These are phyloP conservation scores for Kregervanrija fluxuum DNA, from an alignment of 805 yeast species.

Conservation along the genomic window DNA sequence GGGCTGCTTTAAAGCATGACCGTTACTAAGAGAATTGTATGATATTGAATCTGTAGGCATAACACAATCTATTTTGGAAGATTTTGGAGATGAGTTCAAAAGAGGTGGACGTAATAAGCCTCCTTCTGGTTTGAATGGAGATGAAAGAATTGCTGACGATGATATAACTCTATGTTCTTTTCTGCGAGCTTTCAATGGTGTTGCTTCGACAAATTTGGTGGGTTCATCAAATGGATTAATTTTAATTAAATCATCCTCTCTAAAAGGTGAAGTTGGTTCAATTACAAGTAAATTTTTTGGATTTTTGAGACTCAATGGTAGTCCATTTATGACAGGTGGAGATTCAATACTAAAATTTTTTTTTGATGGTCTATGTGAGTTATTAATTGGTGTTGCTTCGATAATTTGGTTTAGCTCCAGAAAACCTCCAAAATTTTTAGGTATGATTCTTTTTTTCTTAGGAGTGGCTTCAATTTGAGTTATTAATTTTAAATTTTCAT, in stretches of 20 bases:
- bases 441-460: conserved; percentile 10
- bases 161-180: not conserved
- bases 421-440: not conserved
- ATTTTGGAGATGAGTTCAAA: not conserved
- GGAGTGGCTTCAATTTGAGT: conserved; percentile 27
- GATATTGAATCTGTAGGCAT: too few relatives aligned
- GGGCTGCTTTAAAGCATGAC: too few relatives aligned
- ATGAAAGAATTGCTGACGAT: conserved; percentile 4
- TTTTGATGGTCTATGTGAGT: conserved; percentile 5
- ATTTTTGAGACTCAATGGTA: not conserved
- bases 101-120: not conserved
- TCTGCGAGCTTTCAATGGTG: conserved; percentile 3
- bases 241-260: conserved; percentile 2
- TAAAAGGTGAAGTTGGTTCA: not conserved
- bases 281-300: too few relatives aligned
- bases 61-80: too few relatives aligned
- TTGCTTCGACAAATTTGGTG: conserved; percentile 1
- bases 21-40: too few relatives aligned
- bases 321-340: not conserved
- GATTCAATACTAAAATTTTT: not conserved
- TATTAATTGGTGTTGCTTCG: conserved; percentile 18
- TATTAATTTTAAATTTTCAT: not conserved
- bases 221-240: too few relatives aligned
- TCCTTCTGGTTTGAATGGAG: conserved; percentile 5
- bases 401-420: conserved; percentile 8